phyloP scores from a whole-genome alignment of 2,329 filamentous ascomycete genomes.

The Pseudogymnoascus verrucosus region DNA sequence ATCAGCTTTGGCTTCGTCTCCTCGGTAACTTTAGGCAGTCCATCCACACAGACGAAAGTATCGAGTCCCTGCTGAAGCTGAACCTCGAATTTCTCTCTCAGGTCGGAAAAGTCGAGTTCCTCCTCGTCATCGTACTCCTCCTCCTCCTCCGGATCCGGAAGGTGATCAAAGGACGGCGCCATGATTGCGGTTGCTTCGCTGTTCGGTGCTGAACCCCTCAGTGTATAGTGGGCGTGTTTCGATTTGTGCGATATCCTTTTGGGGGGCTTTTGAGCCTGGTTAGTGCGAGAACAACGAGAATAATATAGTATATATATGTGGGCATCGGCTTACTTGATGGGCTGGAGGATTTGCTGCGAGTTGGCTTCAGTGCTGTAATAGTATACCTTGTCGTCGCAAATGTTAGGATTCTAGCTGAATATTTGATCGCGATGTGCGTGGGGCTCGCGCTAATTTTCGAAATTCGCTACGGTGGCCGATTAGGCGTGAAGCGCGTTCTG shows the following conservation, averaged over 20 bases:
- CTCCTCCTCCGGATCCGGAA: conserved; percentile 83
- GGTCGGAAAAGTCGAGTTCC: conserved; percentile 90
- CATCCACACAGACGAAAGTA: conserved; percentile 92
- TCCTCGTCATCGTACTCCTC: conserved; percentile 83
- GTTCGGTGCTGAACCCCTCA: neutral
- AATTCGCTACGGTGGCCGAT: conserved; percentile 10
- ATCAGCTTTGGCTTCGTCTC: conserved; percentile 90
- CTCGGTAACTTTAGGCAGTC: conserved; percentile 79
- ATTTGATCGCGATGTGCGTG: conserved; percentile 10
- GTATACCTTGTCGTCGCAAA: conserved; percentile 10
- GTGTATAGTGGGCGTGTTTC: conserved; percentile 4
- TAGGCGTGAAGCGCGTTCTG: conserved; percentile 9
- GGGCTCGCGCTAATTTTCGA: conserved; percentile 10
- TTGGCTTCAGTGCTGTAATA: conserved; percentile 8
- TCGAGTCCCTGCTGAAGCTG: conserved; percentile 94
- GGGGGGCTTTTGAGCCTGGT: conserved; percentile 3
- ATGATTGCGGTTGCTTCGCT: conserved; percentile 47
- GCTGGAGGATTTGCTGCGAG: neutral
- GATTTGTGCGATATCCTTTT: conserved; percentile 5
- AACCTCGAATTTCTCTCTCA: conserved; percentile 90
- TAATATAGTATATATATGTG: conserved; percentile 3
- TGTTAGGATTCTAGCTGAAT: conserved; percentile 6
- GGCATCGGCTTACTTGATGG: conserved; percentile 2
- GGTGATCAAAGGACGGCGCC: conserved; percentile 87
- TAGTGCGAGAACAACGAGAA: conserved; percentile 2